These are phyloP conservation scores for Solanum pimpinellifolium DNA, from an alignment of 257 asterid genomes.

Conservation along the genomic window DNA sequence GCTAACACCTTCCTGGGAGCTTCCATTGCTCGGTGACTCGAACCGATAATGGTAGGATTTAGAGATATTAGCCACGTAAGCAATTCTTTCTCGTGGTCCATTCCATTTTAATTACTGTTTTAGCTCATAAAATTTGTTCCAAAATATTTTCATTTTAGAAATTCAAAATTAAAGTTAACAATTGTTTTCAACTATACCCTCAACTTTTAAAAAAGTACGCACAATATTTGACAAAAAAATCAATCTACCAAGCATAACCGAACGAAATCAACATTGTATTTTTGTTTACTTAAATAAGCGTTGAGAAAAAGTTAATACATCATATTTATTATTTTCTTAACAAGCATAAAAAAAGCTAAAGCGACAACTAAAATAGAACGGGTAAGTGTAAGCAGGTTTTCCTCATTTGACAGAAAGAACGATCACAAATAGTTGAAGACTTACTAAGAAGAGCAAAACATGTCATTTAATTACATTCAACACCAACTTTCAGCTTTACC, in stretches of 20 bases:
- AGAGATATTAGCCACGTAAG: fast-evolving
- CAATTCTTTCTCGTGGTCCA: background rate
- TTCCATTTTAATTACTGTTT: background rate
- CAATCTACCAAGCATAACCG: background rate
- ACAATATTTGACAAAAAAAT: background rate
- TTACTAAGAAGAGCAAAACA: background rate
- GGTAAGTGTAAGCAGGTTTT: background rate
- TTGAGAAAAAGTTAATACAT: background rate
- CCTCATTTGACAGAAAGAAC: background rate
- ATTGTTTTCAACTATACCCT: background rate
- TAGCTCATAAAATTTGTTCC: background rate
- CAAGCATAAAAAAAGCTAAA: background rate
- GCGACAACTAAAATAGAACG: background rate
- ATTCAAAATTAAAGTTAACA: background rate
- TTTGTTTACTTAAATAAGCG: background rate
- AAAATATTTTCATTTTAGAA: background rate
- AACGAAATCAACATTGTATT: too few relatives aligned
- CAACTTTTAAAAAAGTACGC: background rate
- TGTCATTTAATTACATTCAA: background rate
- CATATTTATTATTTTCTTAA: too few relatives aligned
- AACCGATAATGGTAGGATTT: background rate
- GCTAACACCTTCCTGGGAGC: too few relatives aligned
- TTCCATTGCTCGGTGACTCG: background rate
- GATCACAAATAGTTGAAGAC: background rate
- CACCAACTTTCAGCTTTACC: background rate